These are phyloP conservation scores for Orobanche coerulescens DNA, from an alignment of 257 asterid genomes.

Conservation along the genomic window DNA sequence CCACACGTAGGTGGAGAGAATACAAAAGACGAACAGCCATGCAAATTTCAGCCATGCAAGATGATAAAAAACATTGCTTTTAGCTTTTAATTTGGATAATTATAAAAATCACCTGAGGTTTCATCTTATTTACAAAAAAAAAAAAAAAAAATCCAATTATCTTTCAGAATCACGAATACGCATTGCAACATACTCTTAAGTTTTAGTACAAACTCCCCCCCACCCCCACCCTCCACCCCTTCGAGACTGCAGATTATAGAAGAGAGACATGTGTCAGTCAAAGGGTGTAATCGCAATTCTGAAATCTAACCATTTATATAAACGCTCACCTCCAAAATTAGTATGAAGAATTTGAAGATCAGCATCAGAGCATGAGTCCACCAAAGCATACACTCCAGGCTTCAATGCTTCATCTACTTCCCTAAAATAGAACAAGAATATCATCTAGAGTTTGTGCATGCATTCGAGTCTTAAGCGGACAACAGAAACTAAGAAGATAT, in stretches of 20 bases:
- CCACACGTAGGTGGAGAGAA: constrained; percentile 3
- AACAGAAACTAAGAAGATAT: constrained; percentile 8
- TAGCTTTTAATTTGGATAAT: neutral
- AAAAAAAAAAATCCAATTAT: neutral
- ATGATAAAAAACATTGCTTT: neutral
- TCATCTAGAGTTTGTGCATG: constrained; percentile 2
- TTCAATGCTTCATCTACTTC: constrained; percentile 79
- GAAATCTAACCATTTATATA: neutral
- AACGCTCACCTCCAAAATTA: constrained; percentile 63
- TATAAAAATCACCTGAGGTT: neutral
- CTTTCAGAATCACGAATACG: neutral
- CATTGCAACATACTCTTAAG: no score
- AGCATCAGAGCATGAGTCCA: constrained; percentile 71
- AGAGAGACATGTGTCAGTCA: neutral
- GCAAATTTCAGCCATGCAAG: neutral
- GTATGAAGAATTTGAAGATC: constrained; percentile 85
- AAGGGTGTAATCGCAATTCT: neutral
- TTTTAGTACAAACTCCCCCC: no score
- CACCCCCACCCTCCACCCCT: neutral
- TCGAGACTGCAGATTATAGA: neutral
- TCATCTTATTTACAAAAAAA: neutral
- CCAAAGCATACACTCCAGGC: constrained; percentile 75
- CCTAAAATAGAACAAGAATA: constrained; percentile 33
- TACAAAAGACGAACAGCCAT: neutral
- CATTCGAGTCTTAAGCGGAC: constrained; percentile 5